These are phyloP conservation scores for Lenzites betulinus DNA, from an alignment of 768 basidiomycete species.

Conservation along the genomic window DNA sequence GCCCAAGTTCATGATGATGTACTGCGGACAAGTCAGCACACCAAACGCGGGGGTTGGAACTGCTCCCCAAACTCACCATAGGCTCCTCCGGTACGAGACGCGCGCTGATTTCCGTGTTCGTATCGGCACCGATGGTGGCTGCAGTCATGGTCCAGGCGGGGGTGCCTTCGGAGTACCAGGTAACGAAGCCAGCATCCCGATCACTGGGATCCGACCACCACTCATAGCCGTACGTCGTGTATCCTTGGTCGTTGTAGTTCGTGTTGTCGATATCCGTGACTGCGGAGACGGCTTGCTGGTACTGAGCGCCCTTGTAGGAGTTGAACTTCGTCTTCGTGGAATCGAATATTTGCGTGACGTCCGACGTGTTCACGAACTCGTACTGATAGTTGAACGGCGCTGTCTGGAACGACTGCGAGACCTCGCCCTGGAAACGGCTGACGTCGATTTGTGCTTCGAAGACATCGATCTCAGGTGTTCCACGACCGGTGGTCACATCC, in stretches of 20 bases:
- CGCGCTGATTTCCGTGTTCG: constrained; percentile 54
- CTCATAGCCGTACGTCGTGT: constrained; percentile 73
- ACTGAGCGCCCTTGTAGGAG: constrained; percentile 66
- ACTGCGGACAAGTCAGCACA: constrained; percentile 38
- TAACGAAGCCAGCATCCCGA: constrained; percentile 72
- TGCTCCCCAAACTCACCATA: constrained; percentile 59
- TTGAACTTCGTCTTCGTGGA: constrained; percentile 56
- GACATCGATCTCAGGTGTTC: constrained; percentile 92
- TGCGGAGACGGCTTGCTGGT: constrained; percentile 76
- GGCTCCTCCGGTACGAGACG: constrained; percentile 88
- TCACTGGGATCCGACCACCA: constrained; percentile 75
- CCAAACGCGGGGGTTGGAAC: no score
- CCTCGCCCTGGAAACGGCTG: constrained; percentile 52
- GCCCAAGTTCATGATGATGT: constrained; percentile 84
- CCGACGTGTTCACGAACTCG: constrained; percentile 53
- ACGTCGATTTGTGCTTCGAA: constrained; percentile 79
- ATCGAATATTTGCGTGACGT: constrained; percentile 58
- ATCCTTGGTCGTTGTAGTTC: constrained; percentile 58
- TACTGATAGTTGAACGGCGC: constrained; percentile 80
- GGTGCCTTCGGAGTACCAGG: constrained; percentile 73
- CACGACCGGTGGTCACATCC: constrained; percentile 57
- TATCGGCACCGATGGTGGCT: constrained; percentile 67
- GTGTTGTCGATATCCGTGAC: constrained; percentile 54
- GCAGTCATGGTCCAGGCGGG: constrained; percentile 75
- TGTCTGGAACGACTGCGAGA: constrained; percentile 79